A percentile compares a stretch with the other conserved stretches of the same genome.
Evolutionary conservation across 345 rosid species (phyloP).

Genomic region (Acer yangbiense): DNA sequence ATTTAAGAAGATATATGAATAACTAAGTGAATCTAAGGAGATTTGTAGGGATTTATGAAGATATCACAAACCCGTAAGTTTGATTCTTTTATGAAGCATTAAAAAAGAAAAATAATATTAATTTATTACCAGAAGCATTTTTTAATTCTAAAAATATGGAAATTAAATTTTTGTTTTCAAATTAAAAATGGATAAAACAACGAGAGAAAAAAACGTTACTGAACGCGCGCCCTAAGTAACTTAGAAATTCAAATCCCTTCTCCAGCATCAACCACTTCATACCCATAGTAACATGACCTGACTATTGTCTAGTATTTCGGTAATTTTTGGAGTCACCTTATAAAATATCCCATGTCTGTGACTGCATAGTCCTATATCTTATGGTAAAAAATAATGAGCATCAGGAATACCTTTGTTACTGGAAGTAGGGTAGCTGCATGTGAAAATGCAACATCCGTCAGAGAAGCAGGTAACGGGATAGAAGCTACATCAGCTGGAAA

Average conservation of each 20-base stretch:
- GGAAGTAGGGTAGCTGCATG: slow-evolving; percentile 99
- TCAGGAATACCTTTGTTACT: slow-evolving; percentile 74
- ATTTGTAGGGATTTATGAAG: too few species aligned
- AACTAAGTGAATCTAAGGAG: too few species aligned
- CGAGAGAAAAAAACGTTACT: too few species aligned
- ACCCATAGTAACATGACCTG: background rate
- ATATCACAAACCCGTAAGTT: too few species aligned
- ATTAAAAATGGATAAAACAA: too few species aligned
- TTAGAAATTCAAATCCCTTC: background rate
- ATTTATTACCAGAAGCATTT: too few species aligned
- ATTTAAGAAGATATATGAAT: too few species aligned
- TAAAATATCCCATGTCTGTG: background rate
- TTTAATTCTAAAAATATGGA: too few species aligned
- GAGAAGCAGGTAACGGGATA: slow-evolving; percentile 86
- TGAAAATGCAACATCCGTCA: slow-evolving; percentile 96
- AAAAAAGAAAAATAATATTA: too few species aligned
- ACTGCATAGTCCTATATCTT: background rate
- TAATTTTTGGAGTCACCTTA: background rate
- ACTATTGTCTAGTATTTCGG: background rate
- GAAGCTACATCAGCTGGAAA: slow-evolving; percentile 86
- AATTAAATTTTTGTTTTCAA: too few species aligned
- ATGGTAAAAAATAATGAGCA: background rate
- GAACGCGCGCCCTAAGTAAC: background rate
- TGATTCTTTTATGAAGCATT: too few species aligned
- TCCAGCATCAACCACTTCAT: background rate